Evolutionary conservation across 768 basidiomycete species (phyloP).

Genomic region (Sporobolomyces roseus): DNA sequence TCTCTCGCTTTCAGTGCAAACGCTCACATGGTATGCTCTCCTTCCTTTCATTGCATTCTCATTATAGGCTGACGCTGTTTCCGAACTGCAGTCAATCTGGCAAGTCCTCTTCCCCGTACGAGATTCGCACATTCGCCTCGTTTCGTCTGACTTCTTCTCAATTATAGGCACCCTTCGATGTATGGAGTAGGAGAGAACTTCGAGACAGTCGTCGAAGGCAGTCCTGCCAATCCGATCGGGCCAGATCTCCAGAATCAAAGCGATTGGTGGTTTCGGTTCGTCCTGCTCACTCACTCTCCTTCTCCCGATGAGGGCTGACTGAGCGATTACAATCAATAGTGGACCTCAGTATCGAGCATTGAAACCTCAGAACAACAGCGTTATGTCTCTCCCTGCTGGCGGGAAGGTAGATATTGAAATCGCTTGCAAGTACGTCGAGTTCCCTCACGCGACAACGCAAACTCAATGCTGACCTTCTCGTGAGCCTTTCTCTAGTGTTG

Average conservation of each 20-base stretch:
- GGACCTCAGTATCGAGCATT: slow-evolving; percentile 10
- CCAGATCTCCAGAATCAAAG: background rate
- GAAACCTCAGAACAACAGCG: slow-evolving; percentile 22
- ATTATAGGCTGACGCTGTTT: background rate
- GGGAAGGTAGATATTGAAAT: slow-evolving; percentile 41
- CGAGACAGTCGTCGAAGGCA: background rate
- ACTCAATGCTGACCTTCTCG: background rate
- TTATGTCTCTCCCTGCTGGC: slow-evolving; percentile 42
- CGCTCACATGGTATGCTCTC: slow-evolving; percentile 27
- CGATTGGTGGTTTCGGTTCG: slow-evolving; percentile 41
- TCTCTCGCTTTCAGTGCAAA: background rate
- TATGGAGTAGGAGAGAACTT: slow-evolving; percentile 27
- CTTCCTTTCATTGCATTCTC: background rate
- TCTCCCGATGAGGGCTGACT: background rate
- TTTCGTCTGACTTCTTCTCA: background rate
- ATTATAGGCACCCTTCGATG: slow-evolving; percentile 27
- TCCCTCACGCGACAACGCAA: background rate
- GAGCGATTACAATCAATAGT: background rate
- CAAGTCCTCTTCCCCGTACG: background rate
- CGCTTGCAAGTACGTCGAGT: slow-evolving; percentile 38
- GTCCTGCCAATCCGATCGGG: slow-evolving; percentile 22
- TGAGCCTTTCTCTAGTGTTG: slow-evolving; percentile 18
- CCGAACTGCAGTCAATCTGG: slow-evolving; percentile 2
- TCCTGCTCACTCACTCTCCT: background rate
- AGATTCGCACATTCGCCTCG: background rate